phyloP scores from a whole-genome alignment of 345 rosid genomes.

The Hibiscus tridactylites region DNA sequence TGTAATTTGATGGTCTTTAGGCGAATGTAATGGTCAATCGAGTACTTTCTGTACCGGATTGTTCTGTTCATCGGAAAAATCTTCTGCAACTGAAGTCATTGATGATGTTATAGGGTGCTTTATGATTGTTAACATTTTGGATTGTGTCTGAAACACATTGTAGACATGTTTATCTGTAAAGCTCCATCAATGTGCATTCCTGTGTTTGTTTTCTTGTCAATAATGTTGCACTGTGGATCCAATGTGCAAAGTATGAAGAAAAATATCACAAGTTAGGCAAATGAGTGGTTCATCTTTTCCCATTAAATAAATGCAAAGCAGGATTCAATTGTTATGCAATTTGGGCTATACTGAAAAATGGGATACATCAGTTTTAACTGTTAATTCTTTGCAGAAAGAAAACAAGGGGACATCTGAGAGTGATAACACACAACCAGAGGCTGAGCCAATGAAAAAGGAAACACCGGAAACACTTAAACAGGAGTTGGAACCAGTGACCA shows the following conservation, averaged over 20 bases:
- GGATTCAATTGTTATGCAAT: neutral
- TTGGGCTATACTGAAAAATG: neutral
- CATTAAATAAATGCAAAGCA: neutral
- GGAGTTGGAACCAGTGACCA: neutral
- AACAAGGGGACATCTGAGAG: neutral
- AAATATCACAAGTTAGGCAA: neutral
- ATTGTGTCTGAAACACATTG: neutral
- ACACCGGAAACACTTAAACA: neutral
- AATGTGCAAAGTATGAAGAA: neutral
- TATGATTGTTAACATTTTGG: neutral
- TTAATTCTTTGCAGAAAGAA: conserved; percentile 4
- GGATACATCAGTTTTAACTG: neutral
- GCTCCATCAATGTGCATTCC: neutral
- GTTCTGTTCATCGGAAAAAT: neutral
- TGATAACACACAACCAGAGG: neutral
- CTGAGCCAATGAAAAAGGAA: neutral
- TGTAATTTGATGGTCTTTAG: neutral
- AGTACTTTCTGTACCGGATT: neutral
- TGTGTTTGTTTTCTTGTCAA: conserved; percentile 1
- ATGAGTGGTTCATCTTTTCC: neutral
- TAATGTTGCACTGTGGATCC: neutral
- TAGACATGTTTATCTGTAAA: conserved; percentile 1
- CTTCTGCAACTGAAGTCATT: neutral
- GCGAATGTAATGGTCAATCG: neutral
- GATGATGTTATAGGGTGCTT: neutral